Evolutionary conservation across 192 early-diverging fungal genomes (phyloP), one percentile per base, ranked within the genome.

Genomic region (Entophlyctis luteolus): DNA sequence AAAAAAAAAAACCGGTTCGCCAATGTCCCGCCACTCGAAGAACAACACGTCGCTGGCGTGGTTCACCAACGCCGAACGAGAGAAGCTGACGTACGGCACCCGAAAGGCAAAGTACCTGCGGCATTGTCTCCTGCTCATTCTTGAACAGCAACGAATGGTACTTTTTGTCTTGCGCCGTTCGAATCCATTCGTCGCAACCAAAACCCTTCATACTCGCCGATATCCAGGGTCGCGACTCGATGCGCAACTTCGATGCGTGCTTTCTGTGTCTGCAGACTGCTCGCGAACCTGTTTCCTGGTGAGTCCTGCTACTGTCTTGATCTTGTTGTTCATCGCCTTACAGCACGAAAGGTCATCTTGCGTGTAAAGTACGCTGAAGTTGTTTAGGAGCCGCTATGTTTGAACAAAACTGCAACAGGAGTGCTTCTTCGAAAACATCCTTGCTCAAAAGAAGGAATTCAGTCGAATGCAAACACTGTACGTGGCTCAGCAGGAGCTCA

Each of bases 11-110:
- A n/a, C n/a, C n/a, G n/a, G n/a, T n/a, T n/a, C n/a, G n/a, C n/a
- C n/a, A 33, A 63, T 63, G 60, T 62, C 56, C 45, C 87, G 92
- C 14, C 94, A 97, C 76, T 93, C 91, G 16, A 97, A 94, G 67
- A 95, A 95, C 76, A 94, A 94, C 72, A 98, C 91, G 1, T 90
- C 93, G 4, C 79, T 86, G 22, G 87, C 90, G 28, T 90, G 92
- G 37, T 98, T 98, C 72, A 98, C 93, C 1, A 89, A 93, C 72
- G 90, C 90, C 10, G 95, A 96, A 74, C 80, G 88, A 33, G 79
- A 89, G 59, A 84, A 89, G 76, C 81, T 93, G 3, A 87, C 91
- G 52, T 98, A 98, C 75, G 95, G 95, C 25, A 95, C 93, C 0
- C 89, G 93, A 65, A 89, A 87, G 78, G 86, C 60, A 38, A 23